phyloP scores from a whole-genome alignment of 345 rosid species.

The Cardamine resedifolia region DNA sequence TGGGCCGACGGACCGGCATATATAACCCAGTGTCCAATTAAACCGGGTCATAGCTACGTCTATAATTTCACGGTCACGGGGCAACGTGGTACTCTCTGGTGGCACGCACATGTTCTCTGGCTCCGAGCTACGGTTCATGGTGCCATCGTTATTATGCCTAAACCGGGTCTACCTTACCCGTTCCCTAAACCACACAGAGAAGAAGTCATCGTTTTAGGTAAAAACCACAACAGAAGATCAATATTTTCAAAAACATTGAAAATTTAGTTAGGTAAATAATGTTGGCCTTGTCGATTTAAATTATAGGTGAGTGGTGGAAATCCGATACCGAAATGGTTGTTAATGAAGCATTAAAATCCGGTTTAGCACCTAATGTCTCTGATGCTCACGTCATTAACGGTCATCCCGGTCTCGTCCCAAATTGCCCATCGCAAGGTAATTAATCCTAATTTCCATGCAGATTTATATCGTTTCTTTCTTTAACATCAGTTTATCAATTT shows the following conservation, averaged over 20 bases:
- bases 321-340: constrained; percentile 78
- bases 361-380: constrained; percentile 79
- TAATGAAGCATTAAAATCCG: constrained; percentile 68
- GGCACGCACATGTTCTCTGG: constrained; percentile 96
- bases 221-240: neutral
- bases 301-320: constrained; percentile 93
- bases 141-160: constrained; percentile 75
- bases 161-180: constrained; percentile 79
- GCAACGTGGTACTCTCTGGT: constrained; percentile 79
- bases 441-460: neutral
- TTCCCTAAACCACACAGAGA: constrained; percentile 76
- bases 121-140: constrained; percentile 93
- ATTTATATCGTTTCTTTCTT: too few relatives aligned
- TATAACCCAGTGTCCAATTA: constrained; percentile 90
- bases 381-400: constrained; percentile 96
- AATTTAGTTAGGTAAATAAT: neutral
- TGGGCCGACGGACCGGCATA: constrained; percentile 97
- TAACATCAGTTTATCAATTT: too few relatives aligned
- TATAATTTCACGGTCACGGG: constrained; percentile 81
- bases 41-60: constrained; percentile 61
- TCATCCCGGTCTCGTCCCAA: constrained; percentile 53
- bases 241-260: neutral
- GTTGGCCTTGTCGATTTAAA: neutral
- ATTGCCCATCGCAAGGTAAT: constrained; percentile 58
- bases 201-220: constrained; percentile 55